phyloP scores from a whole-genome alignment of 1,139 yeast species.

The Candida tunisiensis region DNA sequence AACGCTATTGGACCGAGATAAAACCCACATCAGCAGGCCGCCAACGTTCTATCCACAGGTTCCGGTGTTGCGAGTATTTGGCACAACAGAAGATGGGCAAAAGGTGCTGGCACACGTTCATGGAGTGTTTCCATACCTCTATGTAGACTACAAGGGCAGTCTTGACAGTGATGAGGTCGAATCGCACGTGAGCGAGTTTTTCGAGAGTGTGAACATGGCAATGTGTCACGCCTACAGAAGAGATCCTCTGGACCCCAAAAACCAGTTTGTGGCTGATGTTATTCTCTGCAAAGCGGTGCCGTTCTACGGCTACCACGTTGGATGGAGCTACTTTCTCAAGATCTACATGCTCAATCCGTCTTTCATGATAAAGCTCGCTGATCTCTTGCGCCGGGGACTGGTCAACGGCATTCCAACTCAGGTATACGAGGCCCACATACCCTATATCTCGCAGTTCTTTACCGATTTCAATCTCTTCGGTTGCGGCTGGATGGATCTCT shows the following conservation, averaged over 20 bases:
- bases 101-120: conserved; percentile 57
- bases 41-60: too few species aligned
- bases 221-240: conserved; percentile 14
- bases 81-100: conserved; percentile 40
- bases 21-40: too few species aligned
- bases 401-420: conserved; percentile 23
- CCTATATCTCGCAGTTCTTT: conserved; percentile 58
- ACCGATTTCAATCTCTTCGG: conserved; percentile 76
- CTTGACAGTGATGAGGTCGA: conserved; percentile 8
- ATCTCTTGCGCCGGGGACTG: conserved; percentile 36
- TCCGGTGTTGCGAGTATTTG: conserved; percentile 68
- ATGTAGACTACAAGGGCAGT: conserved; percentile 35
- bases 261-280: conserved; percentile 45
- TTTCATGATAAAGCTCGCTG: conserved; percentile 40
- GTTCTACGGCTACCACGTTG: conserved; percentile 68
- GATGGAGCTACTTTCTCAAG: conserved; percentile 47
- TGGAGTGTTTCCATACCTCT: conserved; percentile 71
- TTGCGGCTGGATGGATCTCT: conserved; percentile 30
- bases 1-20: too few species aligned
- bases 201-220: conserved; percentile 12
- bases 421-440: conserved; percentile 68
- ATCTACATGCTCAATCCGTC: conserved; percentile 51
- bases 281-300: conserved; percentile 61
- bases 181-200: conserved; percentile 5
- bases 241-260: conserved; percentile 11